Conservation (phyloP, 768 basidiomycete genomes). For the Multifurca ochricompacta region DNA sequence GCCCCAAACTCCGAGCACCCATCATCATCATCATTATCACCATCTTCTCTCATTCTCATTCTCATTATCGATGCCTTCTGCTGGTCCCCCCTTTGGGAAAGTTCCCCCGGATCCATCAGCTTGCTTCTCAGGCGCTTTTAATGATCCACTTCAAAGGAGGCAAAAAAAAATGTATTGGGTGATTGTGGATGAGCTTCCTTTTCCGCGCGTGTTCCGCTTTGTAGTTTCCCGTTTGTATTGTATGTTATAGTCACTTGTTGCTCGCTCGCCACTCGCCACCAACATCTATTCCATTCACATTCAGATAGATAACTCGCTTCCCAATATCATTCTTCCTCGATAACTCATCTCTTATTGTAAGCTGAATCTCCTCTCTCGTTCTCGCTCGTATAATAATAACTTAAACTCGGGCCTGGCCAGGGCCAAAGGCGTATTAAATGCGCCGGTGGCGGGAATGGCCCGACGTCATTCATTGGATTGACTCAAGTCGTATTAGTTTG, state of each 20-base stretch:
- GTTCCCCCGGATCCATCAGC: not conserved
- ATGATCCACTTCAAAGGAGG: no score
- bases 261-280: not conserved
- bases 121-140: no score
- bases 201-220: no score
- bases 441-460: not conserved
- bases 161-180: no score
- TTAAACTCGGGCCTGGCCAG: not conserved
- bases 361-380: no score
- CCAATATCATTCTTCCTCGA: not conserved
- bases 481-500: no score
- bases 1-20: slow-evolving; percentile 14
- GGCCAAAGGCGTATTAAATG: not conserved
- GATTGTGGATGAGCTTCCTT: not conserved
- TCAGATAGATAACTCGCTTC: not conserved
- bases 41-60: not conserved
- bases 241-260: not conserved
- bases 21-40: slow-evolving; percentile 1
- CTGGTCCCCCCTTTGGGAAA: no score
- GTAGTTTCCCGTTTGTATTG: no score
- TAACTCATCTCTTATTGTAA: no score
- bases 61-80: not conserved
- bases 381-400: no score
- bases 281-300: not conserved
- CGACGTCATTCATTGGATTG: slow-evolving; percentile 9